phyloP scores from a whole-genome alignment of 257 asterid genomes.

The Solanum virginianum region DNA sequence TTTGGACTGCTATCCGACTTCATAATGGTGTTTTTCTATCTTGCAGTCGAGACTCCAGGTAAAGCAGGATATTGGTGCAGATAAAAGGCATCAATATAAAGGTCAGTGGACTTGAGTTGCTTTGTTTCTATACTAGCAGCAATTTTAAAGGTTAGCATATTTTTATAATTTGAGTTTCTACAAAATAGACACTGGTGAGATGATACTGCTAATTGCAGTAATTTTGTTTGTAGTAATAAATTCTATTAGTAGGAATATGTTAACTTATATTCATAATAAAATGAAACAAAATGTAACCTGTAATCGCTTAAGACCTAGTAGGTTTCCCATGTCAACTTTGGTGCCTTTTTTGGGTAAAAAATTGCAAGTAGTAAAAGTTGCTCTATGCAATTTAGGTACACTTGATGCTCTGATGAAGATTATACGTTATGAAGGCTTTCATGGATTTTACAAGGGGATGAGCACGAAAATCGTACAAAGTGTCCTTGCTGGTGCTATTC shows the following conservation, averaged over 20 bases:
- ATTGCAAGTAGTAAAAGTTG: background rate
- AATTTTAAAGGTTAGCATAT: background rate
- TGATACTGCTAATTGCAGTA: background rate
- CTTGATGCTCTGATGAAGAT: conserved; percentile 79
- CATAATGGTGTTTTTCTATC: background rate
- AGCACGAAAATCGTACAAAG: conserved; percentile 91
- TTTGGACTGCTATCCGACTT: background rate
- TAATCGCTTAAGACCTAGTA: background rate
- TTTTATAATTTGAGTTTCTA: background rate
- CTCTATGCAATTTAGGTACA: conserved; percentile 47
- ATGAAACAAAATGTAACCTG: background rate
- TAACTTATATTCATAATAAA: background rate
- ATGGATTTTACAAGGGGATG: conserved; percentile 89
- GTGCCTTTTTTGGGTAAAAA: background rate
- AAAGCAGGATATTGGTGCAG: conserved; percentile 50
- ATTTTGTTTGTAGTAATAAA: background rate
- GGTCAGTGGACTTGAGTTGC: conserved; percentile 26
- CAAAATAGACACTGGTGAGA: background rate
- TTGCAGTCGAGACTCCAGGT: conserved; percentile 97
- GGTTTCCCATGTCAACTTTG: background rate
- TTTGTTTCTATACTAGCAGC: background rate
- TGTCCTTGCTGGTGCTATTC: conserved; percentile 91
- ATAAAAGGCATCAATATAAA: conserved; percentile 68
- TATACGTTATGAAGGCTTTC: conserved; percentile 66
- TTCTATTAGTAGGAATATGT: background rate